Conservation (phyloP, 164 flowering plant genomes). For the Annona squamosa region DNA sequence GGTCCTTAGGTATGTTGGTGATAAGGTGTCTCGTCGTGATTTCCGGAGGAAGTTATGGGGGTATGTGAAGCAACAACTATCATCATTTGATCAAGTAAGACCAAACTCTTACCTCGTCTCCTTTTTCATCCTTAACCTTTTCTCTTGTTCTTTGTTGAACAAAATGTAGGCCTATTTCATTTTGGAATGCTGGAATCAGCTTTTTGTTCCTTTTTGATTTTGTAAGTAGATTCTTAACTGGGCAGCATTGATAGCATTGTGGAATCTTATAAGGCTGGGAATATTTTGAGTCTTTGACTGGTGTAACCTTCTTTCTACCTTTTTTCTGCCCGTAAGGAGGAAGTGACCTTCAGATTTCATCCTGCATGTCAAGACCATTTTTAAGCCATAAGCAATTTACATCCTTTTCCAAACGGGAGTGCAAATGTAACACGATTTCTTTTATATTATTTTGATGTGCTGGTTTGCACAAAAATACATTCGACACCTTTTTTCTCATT, state of each 20-base stretch:
- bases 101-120: neutral
- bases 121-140: neutral
- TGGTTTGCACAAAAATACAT: neutral
- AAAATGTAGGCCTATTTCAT: neutral
- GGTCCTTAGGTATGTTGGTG: constrained; percentile 72
- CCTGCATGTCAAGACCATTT: no score
- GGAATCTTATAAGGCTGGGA: neutral
- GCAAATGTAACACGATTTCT: neutral
- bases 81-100: constrained; percentile 36
- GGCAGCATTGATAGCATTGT: neutral
- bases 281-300: no score
- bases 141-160: neutral
- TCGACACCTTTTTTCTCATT: neutral
- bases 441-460: neutral
- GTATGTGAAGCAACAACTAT: constrained; percentile 29
- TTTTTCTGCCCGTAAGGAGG: no score
- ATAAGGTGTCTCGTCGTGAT: constrained; percentile 49
- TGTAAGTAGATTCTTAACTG: neutral
- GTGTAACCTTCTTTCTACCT: no score
- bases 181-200: neutral
- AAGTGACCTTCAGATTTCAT: no score
- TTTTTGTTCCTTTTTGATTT: neutral
- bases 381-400: neutral
- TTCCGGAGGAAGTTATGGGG: constrained; percentile 41
- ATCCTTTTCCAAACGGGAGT: neutral